Evolutionary conservation across 78 protist species (phyloP).

Genomic region (Guillardia theta): DNA sequence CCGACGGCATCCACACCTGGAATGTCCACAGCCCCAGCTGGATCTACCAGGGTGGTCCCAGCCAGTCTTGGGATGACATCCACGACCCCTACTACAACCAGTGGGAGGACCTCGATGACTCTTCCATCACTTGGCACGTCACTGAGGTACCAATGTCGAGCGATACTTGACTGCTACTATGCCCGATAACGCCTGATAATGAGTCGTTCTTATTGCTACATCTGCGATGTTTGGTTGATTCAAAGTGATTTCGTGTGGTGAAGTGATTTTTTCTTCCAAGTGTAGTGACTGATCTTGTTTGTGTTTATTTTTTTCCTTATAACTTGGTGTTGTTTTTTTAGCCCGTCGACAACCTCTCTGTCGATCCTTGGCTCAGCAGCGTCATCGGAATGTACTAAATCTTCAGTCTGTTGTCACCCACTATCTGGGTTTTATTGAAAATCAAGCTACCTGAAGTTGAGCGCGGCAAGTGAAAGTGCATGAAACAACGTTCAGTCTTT

Average conservation of each 20-base stretch:
- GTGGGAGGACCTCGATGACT: not conserved
- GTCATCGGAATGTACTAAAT: not conserved
- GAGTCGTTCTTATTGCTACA: too few species aligned
- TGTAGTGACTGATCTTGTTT: not conserved
- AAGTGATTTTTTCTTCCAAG: not conserved
- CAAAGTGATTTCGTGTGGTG: too few species aligned
- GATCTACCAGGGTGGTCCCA: conserved; percentile 25
- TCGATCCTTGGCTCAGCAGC: not conserved
- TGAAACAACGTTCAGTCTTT: too few species aligned
- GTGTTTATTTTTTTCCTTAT: not conserved
- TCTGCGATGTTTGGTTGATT: too few species aligned
- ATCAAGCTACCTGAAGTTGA: not conserved
- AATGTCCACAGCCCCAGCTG: not conserved
- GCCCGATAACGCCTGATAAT: too few species aligned
- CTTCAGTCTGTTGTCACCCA: too few species aligned
- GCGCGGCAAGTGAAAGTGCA: too few species aligned
- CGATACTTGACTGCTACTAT: too few species aligned
- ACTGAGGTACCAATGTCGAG: too few species aligned
- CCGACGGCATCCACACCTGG: not conserved
- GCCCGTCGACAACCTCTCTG: not conserved
- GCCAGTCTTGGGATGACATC: not conserved
- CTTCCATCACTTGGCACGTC: not conserved
- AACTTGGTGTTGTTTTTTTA: not conserved
- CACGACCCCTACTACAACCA: not conserved
- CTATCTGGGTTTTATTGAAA: too few species aligned